phyloP scores from a whole-genome alignment of 129 eudicot genomes.

The Solidago caesia region DNA sequence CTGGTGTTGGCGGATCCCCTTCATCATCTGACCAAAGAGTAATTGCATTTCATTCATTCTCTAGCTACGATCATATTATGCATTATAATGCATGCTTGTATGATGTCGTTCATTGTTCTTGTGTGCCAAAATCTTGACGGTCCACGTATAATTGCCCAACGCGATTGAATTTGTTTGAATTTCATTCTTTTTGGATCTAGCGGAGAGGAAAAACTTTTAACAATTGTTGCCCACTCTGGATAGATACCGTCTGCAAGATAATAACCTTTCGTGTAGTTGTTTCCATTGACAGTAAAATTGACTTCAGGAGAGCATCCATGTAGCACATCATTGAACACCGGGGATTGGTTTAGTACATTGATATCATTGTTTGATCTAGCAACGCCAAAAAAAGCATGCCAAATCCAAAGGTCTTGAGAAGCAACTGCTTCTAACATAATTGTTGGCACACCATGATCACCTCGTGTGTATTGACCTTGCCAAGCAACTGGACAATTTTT shows the following conservation, averaged over 20 bases:
- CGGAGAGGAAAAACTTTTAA: neutral
- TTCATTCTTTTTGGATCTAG: neutral
- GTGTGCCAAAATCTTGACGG: slow-evolving; percentile 6
- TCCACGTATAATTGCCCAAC: slow-evolving; percentile 21
- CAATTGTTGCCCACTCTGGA: neutral
- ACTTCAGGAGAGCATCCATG: neutral
- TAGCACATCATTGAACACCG: neutral
- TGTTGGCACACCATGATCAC: slow-evolving; percentile 12
- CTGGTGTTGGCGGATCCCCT: neutral
- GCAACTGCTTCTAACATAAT: slow-evolving; percentile 21
- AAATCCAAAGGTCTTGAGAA: slow-evolving; percentile 23
- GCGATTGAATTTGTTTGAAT: slow-evolving; percentile 11
- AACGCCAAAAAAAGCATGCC: slow-evolving; percentile 25
- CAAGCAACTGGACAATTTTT: slow-evolving; percentile 22
- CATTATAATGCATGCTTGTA: slow-evolving; percentile 23
- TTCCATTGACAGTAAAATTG: neutral
- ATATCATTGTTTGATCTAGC: slow-evolving; percentile 11
- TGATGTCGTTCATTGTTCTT: slow-evolving; percentile 1
- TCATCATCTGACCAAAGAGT: neutral
- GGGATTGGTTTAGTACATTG: slow-evolving; percentile 5
- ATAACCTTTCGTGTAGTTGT: neutral
- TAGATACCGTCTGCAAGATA: neutral
- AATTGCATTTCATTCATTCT: slow-evolving; percentile 25
- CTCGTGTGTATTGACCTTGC: slow-evolving; percentile 2
- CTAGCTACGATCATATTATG: slow-evolving; percentile 31